Percentiles rank a stretch among this genome's conserved stretches.
These are phyloP conservation scores for Inga oerstediana DNA, from an alignment of 306 rosid species.

Conservation along the genomic window DNA sequence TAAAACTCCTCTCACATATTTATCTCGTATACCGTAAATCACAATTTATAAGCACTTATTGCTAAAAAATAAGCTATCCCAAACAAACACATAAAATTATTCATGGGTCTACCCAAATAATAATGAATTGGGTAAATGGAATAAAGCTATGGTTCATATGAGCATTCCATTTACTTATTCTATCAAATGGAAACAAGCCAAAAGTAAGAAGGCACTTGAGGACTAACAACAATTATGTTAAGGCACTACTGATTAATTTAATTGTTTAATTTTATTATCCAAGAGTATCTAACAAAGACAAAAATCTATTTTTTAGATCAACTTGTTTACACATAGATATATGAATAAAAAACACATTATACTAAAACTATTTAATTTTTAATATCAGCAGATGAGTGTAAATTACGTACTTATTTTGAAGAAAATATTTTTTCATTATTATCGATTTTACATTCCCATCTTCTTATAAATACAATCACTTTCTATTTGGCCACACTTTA, in stretches of 20 bases:
- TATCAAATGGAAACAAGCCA: background rate
- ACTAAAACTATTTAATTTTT: background rate
- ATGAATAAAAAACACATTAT: background rate
- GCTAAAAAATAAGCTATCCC: too few relatives aligned
- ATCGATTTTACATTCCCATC: background rate
- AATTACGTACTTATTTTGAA: background rate
- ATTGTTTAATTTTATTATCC: constrained; percentile 19
- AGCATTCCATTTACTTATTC: constrained; percentile 7
- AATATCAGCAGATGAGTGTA: background rate
- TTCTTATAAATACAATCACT: background rate
- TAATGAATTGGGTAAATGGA: background rate
- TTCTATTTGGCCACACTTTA: constrained; percentile 11
- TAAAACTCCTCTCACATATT: too few relatives aligned
- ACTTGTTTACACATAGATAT: background rate
- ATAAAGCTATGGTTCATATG: background rate
- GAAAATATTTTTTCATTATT: background rate
- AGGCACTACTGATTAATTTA: constrained; percentile 8
- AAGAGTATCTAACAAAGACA: constrained; percentile 25
- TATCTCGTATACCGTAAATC: too few relatives aligned
- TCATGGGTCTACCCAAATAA: background rate
- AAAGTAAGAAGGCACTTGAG: constrained; percentile 9
- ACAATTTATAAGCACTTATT: too few relatives aligned
- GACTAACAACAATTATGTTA: constrained; percentile 12
- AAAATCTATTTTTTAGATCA: constrained; percentile 8
- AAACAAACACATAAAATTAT: background rate